Evolutionary conservation across 352 stramenopile genomes (phyloP).

Genomic region (Halophytophthora polymorphica): DNA sequence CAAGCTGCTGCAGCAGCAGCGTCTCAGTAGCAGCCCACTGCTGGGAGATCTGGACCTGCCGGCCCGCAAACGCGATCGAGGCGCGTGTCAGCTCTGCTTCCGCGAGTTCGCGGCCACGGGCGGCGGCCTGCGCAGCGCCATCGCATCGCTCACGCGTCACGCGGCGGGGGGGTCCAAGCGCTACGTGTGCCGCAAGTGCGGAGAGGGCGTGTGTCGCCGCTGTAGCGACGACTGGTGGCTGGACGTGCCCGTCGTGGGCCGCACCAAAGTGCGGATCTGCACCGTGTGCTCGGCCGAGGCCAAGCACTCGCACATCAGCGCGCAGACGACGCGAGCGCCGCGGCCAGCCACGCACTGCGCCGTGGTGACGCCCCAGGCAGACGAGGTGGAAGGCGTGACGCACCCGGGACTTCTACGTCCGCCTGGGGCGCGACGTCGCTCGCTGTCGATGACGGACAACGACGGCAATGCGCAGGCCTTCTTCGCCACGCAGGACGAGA

Average conservation of each 20-base stretch:
- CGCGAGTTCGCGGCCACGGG: slow-evolving; percentile 47
- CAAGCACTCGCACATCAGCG: slow-evolving; percentile 48
- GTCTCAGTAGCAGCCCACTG: slow-evolving; percentile 70
- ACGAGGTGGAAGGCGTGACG: slow-evolving; percentile 23
- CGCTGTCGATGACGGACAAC: slow-evolving; percentile 23
- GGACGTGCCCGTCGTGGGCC: slow-evolving; percentile 72
- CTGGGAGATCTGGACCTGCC: slow-evolving; percentile 77
- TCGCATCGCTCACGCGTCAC: slow-evolving; percentile 23
- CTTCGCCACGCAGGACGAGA: slow-evolving; percentile 31
- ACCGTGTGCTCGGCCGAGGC: slow-evolving; percentile 78
- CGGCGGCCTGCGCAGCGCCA: slow-evolving; percentile 19
- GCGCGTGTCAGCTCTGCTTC: slow-evolving; percentile 74
- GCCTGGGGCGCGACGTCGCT: slow-evolving; percentile 13
- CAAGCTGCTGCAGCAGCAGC: slow-evolving; percentile 75
- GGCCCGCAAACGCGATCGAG: slow-evolving; percentile 21
- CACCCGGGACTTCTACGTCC: slow-evolving; percentile 17
- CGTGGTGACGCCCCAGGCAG: slow-evolving; percentile 12
- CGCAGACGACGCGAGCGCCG: slow-evolving; percentile 20
- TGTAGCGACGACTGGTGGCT: slow-evolving; percentile 82
- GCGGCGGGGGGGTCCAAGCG: slow-evolving; percentile 41
- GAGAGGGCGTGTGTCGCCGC: slow-evolving; percentile 67
- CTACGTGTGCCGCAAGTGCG: slow-evolving; percentile 76
- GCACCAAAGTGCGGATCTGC: slow-evolving; percentile 79
- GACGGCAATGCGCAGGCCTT: slow-evolving; percentile 19
- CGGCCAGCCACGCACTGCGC: slow-evolving; percentile 11